Percentiles rank a stretch among this genome's conserved stretches.
Conservation (phyloP, 306 rosid genomes). For the Prunus mume region DNA sequence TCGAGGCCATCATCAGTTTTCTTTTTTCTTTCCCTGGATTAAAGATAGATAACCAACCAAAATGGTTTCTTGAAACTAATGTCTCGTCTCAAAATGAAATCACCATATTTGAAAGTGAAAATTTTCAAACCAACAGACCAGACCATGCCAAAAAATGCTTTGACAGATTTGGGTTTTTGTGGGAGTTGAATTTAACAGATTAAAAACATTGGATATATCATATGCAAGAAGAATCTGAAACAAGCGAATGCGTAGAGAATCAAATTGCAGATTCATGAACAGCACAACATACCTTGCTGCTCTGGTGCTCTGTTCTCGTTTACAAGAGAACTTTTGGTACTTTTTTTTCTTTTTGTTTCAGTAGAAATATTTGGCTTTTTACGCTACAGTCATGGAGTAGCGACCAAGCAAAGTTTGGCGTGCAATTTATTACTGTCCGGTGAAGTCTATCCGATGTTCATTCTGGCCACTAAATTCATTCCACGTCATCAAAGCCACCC, state of each 20-base stretch:
- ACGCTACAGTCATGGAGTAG: not conserved
- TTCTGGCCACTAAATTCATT: too few relatives aligned
- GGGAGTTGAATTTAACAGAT: too few relatives aligned
- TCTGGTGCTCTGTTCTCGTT: not conserved
- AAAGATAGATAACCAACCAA: not conserved
- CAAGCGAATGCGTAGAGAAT: too few relatives aligned
- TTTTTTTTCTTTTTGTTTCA: too few relatives aligned
- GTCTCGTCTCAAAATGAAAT: not conserved
- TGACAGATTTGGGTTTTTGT: too few relatives aligned
- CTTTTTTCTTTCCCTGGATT: not conserved
- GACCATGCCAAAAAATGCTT: too few relatives aligned
- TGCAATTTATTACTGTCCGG: not conserved
- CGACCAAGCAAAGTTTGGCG: not conserved
- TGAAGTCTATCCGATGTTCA: too few relatives aligned
- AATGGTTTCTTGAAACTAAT: not conserved
- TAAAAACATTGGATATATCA: too few relatives aligned
- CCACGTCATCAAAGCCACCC: not conserved
- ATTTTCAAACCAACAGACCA: too few relatives aligned
- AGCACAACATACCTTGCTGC: not conserved
- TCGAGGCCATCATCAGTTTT: constrained; percentile 25
- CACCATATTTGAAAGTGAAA: not conserved
- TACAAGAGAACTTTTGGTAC: too few relatives aligned
- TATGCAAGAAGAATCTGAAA: too few relatives aligned
- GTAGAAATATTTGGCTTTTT: not conserved
- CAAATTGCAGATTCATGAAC: too few relatives aligned